These are phyloP conservation scores for Xerocomus nothofagi DNA, from an alignment of 1,284 basidiomycete genomes.

Conservation along the genomic window DNA sequence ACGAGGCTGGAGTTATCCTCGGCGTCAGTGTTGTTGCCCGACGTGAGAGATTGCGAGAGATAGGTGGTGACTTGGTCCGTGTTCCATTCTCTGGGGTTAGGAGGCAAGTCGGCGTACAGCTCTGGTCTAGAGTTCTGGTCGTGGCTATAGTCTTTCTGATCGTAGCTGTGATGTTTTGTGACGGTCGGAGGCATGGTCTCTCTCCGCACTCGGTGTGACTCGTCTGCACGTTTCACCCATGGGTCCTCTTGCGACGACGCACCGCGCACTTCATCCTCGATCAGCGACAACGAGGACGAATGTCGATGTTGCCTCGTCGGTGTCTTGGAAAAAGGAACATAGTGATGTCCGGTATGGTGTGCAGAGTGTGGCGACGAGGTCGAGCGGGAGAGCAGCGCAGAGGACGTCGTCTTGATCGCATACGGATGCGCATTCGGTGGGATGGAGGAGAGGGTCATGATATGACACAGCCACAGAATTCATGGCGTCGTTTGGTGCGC, in stretches of 20 bases:
- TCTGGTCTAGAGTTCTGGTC: not conserved
- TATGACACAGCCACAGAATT: no score
- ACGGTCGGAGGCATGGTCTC: conserved; percentile 16
- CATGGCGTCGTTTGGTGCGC: conserved; percentile 45
- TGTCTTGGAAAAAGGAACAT: conserved; percentile 28
- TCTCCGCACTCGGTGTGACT: conserved; percentile 2
- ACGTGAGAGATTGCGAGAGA: conserved; percentile 19
- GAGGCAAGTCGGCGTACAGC: conserved; percentile 12
- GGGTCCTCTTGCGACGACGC: not conserved
- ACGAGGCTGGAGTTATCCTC: not conserved
- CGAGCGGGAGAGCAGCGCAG: conserved; percentile 39
- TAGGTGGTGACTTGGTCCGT: conserved; percentile 26
- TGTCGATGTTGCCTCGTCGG: conserved; percentile 23
- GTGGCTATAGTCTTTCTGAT: conserved; percentile 2
- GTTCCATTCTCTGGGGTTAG: conserved; percentile 32
- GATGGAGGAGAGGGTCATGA: no score
- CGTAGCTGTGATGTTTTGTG: not conserved
- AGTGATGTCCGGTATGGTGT: conserved; percentile 28
- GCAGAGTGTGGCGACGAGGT: conserved; percentile 34
- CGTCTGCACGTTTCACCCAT: not conserved
- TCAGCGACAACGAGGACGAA: conserved; percentile 25
- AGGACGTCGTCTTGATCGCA: conserved; percentile 40
- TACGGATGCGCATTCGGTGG: conserved; percentile 39
- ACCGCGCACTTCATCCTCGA: conserved; percentile 3
- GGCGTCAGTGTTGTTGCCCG: not conserved